Conservation (phyloP, 768 basidiomycete genomes). For the Wakefieldia striispora region DNA sequence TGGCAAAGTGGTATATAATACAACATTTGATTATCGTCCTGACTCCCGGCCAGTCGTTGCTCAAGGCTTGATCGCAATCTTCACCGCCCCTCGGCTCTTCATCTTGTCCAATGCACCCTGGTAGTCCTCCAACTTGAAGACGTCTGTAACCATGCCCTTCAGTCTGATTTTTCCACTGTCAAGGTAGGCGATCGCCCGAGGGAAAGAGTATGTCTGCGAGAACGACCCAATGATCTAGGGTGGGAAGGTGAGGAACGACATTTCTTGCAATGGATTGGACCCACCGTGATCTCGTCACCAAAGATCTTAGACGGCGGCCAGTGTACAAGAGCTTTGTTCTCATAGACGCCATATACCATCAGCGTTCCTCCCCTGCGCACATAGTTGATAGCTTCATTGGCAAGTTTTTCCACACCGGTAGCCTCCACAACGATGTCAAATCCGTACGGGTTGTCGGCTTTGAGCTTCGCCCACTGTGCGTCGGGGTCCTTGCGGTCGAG, state of each 20-base stretch:
- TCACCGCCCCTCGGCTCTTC: constrained; percentile 58
- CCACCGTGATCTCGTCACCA: constrained; percentile 63
- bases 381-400: constrained; percentile 87
- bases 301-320: constrained; percentile 88
- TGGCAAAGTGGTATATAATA: constrained; percentile 4
- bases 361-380: constrained; percentile 82
- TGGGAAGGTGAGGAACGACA: background rate
- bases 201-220: constrained; percentile 88
- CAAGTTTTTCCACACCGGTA: constrained; percentile 81
- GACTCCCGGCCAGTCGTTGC: background rate
- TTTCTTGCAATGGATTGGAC: background rate
- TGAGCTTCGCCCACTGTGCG: constrained; percentile 77
- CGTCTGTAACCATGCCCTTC: constrained; percentile 76
- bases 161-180: constrained; percentile 82
- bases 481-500: constrained; percentile 74
- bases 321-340: constrained; percentile 77
- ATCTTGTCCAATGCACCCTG: constrained; percentile 73
- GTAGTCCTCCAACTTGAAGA: constrained; percentile 67
- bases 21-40: too few species aligned
- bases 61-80: constrained; percentile 60
- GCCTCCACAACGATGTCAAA: constrained; percentile 86
- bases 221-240: constrained; percentile 85
- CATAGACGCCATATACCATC: constrained; percentile 91
- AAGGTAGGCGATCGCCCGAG: constrained; percentile 84
- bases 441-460: constrained; percentile 79